Base-by-base conservation (phyloP, 2,329 filamentous ascomycete genomes). In the Monosporascus sp. region DNA sequence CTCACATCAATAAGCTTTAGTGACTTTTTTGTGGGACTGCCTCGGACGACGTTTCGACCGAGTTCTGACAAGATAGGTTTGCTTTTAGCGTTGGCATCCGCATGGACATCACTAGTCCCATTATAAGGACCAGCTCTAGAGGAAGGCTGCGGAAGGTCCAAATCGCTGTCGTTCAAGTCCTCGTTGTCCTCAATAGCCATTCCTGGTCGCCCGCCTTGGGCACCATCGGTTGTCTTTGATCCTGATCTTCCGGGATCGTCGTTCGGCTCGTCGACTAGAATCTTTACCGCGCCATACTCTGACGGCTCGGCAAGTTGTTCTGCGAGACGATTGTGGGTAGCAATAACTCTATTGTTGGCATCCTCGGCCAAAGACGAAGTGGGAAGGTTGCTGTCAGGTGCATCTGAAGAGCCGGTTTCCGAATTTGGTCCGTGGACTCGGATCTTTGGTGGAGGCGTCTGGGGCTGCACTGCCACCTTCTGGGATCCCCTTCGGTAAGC, bases 1-100 rank as follows among this genome's bases (percentile, higher is more conserved):
- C 50, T n/a, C 46, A 36, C 31, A 14, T 55, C 54, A 3, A 51
- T 47, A 11, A 11, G 27, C 27, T 39, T 58, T 61, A 38, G 27
- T 9, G 60, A 55, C 11, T 48, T 18, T 31, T 62, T 61, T 22
- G 55, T 52, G 25, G 57, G 52, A 49, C 56, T 50, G n/a, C 50
- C 55, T n/a, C 65, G 64, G 44, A 65, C 51, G n/a, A 66, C 57
- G 50, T 67, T 67, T 11, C 47, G 58, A 47, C 64, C 58, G n/a
- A 65, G 54, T 55, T 68, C 65, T 14, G 59, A 55, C 24, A 67
- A 48, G 7, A 62, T 53, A 9, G 56, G 52, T 31, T 51, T 58
- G 11, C 46, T 48, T 1, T 52, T 43, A 11, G 48, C 27, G 36
- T 36, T 43, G 25, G 49, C 52, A 18, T 41, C 46, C 39, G 50